Conservation (phyloP, 495 filamentous ascomycete species). For the Thozetella sp. region DNA sequence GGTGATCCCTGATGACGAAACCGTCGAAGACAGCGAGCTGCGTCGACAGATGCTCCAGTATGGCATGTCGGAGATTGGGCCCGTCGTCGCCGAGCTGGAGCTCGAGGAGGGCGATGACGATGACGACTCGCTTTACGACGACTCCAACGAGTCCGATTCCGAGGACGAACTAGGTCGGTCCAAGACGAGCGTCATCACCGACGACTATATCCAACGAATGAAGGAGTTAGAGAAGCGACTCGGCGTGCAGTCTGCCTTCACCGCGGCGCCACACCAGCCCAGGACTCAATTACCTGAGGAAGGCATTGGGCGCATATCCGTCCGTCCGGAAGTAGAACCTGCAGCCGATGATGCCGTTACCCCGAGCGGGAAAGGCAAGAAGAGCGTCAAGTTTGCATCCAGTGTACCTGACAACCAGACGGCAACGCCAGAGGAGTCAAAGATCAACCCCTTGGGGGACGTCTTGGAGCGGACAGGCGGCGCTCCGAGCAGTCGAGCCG, state of each 20-base stretch:
- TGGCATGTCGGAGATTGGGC: conserved; percentile 77
- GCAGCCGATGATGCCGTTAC: neutral
- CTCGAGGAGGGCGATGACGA: conserved; percentile 69
- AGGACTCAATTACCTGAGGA: conserved; percentile 14
- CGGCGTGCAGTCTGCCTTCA: conserved; percentile 48
- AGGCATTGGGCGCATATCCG: conserved; percentile 18
- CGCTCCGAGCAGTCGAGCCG: conserved; percentile 41
- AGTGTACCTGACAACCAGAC: conserved; percentile 41
- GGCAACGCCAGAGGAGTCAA: conserved; percentile 24
- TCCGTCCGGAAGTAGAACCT: conserved; percentile 7
- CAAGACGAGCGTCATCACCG: conserved; percentile 60
- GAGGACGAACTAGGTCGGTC: conserved; percentile 71
- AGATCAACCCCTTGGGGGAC: conserved; percentile 43
- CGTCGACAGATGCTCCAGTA: conserved; percentile 94
- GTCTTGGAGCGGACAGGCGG: conserved; percentile 48
- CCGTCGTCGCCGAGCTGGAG: conserved; percentile 91
- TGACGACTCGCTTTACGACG: conserved; percentile 53
- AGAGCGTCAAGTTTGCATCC: conserved; percentile 75
- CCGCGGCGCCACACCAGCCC: conserved; percentile 8
- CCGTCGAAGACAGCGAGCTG: conserved; percentile 75
- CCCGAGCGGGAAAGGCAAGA: conserved; percentile 52
- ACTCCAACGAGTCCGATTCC: conserved; percentile 52
- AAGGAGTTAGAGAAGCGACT: conserved; percentile 78
- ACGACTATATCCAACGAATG: conserved; percentile 79
- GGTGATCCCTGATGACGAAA: conserved; percentile 63